A percentile compares a stretch with the other conserved stretches of the same genome.
Evolutionary conservation across 768 basidiomycete species (phyloP).

Genomic region (Sarcodon sp.): DNA sequence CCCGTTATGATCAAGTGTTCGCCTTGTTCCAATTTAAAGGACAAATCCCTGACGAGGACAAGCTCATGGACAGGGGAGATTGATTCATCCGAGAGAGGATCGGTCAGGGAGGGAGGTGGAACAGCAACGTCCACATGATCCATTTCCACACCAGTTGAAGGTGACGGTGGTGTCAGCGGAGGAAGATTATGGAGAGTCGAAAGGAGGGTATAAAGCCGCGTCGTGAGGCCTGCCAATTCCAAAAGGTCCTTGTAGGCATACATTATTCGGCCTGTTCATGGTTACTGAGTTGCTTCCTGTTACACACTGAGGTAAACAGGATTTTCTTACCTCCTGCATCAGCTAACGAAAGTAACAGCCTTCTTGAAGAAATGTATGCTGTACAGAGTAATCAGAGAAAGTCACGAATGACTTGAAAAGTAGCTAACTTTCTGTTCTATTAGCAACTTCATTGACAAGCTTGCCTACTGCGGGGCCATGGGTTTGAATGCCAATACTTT

Average conservation of each 20-base stretch:
- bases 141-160: slow-evolving; percentile 39
- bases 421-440: slow-evolving; percentile 34
- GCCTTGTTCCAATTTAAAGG: slow-evolving; percentile 46
- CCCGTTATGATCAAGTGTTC: slow-evolving; percentile 94
- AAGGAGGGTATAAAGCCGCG: slow-evolving; percentile 77
- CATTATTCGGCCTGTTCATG: slow-evolving; percentile 56
- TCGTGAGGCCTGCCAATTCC: slow-evolving; percentile 90
- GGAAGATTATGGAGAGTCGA: slow-evolving; percentile 74
- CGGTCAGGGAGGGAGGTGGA: slow-evolving; percentile 15
- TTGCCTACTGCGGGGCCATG: slow-evolving; percentile 2
- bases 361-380: slow-evolving; percentile 90
- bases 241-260: slow-evolving; percentile 93
- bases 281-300: too few relatives aligned
- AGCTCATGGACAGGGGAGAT: slow-evolving; percentile 18
- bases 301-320: too few relatives aligned
- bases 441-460: slow-evolving; percentile 25
- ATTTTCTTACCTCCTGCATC: slow-evolving; percentile 61
- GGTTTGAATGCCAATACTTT: slow-evolving; percentile 12
- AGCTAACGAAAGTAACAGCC: slow-evolving; percentile 85
- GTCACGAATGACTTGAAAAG: neutral
- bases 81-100: slow-evolving; percentile 7
- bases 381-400: neutral
- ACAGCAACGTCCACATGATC: slow-evolving; percentile 61
- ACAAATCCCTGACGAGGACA: slow-evolving; percentile 56
- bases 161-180: slow-evolving; percentile 27